Evolutionary conservation across 1,284 basidiomycete genomes (phyloP).

Genomic region (Meripilus lineatus): DNA sequence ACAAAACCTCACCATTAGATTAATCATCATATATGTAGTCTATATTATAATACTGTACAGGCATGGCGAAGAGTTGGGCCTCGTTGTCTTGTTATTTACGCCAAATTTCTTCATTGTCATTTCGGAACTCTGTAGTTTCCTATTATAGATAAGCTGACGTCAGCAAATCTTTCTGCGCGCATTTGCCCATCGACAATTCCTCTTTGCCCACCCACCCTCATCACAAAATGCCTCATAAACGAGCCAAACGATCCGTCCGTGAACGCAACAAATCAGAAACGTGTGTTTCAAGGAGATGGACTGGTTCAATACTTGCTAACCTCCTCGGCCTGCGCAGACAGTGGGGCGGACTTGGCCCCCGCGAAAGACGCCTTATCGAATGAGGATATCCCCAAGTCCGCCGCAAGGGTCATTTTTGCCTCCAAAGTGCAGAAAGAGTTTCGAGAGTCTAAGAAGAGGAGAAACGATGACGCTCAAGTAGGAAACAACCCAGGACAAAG

Average conservation of each 20-base stretch:
- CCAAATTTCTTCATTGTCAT: too few species aligned
- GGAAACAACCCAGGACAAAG: slow-evolving; percentile 18
- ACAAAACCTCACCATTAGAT: too few species aligned
- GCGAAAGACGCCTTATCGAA: slow-evolving; percentile 19
- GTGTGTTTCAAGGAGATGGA: slow-evolving; percentile 24
- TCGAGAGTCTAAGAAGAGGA: slow-evolving; percentile 45
- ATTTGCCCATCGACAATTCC: too few species aligned
- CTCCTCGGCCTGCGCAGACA: slow-evolving; percentile 20
- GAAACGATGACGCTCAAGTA: slow-evolving; percentile 29
- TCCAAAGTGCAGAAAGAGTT: slow-evolving; percentile 50
- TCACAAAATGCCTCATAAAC: slow-evolving; percentile 59
- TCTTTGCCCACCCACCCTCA: too few species aligned
- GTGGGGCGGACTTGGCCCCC: slow-evolving; percentile 36
- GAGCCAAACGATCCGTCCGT: slow-evolving; percentile 46
- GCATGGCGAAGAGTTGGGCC: too few species aligned
- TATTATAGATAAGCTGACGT: too few species aligned
- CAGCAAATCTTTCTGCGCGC: too few species aligned
- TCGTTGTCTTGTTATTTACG: too few species aligned
- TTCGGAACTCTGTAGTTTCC: too few species aligned
- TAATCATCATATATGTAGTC: too few species aligned
- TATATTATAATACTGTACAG: too few species aligned
- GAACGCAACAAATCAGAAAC: slow-evolving; percentile 35
- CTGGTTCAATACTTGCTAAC: slow-evolving; percentile 4
- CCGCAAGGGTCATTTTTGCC: slow-evolving; percentile 59
- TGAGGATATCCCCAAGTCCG: slow-evolving; percentile 66